Percentiles rank a stretch among this genome's conserved stretches.
These are phyloP conservation scores for Lactuca saligna DNA, from an alignment of 129 eudicot genomes.

Conservation along the genomic window DNA sequence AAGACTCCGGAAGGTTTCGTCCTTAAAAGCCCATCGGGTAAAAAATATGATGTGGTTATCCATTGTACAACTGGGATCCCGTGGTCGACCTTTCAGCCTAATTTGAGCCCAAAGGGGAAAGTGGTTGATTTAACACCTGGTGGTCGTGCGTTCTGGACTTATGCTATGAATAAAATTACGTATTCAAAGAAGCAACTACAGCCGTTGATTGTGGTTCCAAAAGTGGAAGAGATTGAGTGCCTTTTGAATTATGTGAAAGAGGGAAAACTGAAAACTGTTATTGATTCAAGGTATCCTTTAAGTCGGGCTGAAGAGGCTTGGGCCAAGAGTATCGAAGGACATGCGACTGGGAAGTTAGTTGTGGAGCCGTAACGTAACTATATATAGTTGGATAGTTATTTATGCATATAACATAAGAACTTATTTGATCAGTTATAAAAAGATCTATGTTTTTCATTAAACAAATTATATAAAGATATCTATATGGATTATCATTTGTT, in stretches of 20 bases:
- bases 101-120: constrained; percentile 44
- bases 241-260: constrained; percentile 55
- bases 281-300: constrained; percentile 60
- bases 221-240: constrained; percentile 41
- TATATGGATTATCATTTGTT: no score
- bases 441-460: no score
- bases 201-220: constrained; percentile 44
- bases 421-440: neutral
- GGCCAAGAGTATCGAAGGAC: constrained; percentile 74
- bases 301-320: constrained; percentile 65
- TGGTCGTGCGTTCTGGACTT: constrained; percentile 45
- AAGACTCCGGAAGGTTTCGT: constrained; percentile 60
- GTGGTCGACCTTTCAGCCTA: constrained; percentile 54
- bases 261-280: constrained; percentile 58
- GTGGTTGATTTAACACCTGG: constrained; percentile 57
- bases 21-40: constrained; percentile 63
- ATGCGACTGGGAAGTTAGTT: constrained; percentile 76
- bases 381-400: no score
- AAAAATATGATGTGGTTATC: constrained; percentile 49
- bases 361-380: constrained; percentile 41
- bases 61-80: constrained; percentile 50
- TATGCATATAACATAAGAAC: neutral
- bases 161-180: constrained; percentile 52
- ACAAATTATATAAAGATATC: no score
- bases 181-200: constrained; percentile 57